These are phyloP conservation scores for Podospora australis DNA, from an alignment of 495 filamentous ascomycete genomes.

Conservation along the genomic window DNA sequence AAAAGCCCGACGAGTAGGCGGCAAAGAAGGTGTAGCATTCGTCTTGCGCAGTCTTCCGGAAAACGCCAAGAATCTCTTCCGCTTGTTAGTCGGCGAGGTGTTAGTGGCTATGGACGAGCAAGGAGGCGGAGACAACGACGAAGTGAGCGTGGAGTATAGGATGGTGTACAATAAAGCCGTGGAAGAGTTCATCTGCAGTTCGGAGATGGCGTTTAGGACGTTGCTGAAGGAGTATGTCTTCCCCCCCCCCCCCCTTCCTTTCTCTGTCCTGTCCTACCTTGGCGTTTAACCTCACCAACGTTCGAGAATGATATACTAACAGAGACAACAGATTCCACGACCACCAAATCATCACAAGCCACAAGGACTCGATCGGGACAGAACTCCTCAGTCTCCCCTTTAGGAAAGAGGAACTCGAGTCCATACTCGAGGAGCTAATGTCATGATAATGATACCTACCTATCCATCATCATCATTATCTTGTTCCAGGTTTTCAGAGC, in stretches of 20 bases:
- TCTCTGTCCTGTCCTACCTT: neutral
- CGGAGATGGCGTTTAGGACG: constrained; percentile 90
- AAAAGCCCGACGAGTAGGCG: constrained; percentile 73
- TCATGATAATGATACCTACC: constrained; percentile 23
- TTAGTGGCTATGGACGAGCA: constrained; percentile 54
- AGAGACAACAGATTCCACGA: constrained; percentile 66
- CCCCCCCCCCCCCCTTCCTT: too few relatives aligned
- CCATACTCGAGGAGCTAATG: constrained; percentile 78
- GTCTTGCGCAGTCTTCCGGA: constrained; percentile 85
- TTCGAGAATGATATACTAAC: neutral
- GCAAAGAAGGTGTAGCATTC: constrained; percentile 86
- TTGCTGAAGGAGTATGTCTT: constrained; percentile 76
- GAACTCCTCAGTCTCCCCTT: constrained; percentile 84
- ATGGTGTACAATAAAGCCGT: constrained; percentile 89
- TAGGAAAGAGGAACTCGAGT: constrained; percentile 81
- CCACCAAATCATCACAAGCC: constrained; percentile 88
- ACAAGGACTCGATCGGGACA: constrained; percentile 75
- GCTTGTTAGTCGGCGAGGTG: constrained; percentile 75
- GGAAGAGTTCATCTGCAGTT: constrained; percentile 94
- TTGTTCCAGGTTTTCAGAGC: too few relatives aligned
- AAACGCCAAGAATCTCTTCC: constrained; percentile 82
- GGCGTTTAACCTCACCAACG: neutral
- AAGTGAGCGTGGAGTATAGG: constrained; percentile 76
- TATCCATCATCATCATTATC: too few relatives aligned
- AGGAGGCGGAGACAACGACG: constrained; percentile 28